phyloP scores from a whole-genome alignment of 2,329 filamentous ascomycete genomes.

The Trichoderma sp. region DNA sequence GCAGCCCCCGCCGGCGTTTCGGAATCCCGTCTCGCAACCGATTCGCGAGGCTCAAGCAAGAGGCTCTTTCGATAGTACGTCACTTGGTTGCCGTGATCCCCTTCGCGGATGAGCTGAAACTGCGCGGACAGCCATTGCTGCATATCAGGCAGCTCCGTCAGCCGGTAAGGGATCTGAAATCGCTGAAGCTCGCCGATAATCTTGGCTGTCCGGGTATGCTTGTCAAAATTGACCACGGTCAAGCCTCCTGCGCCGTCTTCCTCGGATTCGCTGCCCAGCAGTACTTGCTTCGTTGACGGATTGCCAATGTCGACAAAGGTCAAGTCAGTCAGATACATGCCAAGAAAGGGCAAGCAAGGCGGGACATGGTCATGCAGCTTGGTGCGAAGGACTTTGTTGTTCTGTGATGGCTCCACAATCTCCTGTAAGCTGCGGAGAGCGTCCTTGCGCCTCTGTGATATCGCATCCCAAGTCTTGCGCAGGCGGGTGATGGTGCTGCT shows the following conservation, averaged over 20 bases:
- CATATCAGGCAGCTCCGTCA: conserved; percentile 81
- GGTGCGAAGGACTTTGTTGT: conserved; percentile 83
- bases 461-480: conserved; percentile 86
- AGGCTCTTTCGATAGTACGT: conserved; percentile 80
- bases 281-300: conserved; percentile 76
- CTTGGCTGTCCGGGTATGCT: conserved; percentile 90
- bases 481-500: conserved; percentile 87
- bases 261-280: conserved; percentile 49
- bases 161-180: conserved; percentile 90
- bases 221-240: conserved; percentile 95
- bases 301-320: conserved; percentile 97
- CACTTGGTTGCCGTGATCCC: conserved; percentile 59
- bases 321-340: conserved; percentile 93
- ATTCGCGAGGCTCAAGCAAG: conserved; percentile 75
- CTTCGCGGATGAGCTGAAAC: conserved; percentile 71
- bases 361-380: conserved; percentile 84
- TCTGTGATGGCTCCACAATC: conserved; percentile 87
- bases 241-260: conserved; percentile 68
- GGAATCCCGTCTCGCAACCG: conserved; percentile 38
- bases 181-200: conserved; percentile 95
- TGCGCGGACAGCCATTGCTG: conserved; percentile 91
- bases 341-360: conserved; percentile 91
- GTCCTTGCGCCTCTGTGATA: conserved; percentile 81
- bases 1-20: conserved; percentile 41
- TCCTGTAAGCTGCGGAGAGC: conserved; percentile 76